Evolutionary conservation across 2,329 filamentous ascomycete genomes (phyloP).

Genomic region (Metarhizium rileyi): DNA sequence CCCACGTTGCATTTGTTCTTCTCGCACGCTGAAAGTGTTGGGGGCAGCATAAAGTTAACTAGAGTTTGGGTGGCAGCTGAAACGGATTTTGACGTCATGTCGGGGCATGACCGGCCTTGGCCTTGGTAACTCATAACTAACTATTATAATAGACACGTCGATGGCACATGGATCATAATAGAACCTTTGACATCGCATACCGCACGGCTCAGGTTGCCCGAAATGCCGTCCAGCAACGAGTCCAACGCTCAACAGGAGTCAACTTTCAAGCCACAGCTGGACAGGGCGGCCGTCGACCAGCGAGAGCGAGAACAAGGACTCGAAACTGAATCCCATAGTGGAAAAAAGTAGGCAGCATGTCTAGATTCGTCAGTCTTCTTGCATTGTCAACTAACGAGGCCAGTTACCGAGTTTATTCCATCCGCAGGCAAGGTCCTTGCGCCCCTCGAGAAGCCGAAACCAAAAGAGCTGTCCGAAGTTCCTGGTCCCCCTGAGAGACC

Average conservation of each 20-base stretch:
- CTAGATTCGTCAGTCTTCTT: neutral
- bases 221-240: constrained; percentile 7
- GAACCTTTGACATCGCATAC: neutral
- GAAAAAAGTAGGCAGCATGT: constrained; percentile 29
- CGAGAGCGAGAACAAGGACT: constrained; percentile 15
- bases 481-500: constrained; percentile 33
- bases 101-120: neutral
- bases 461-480: constrained; percentile 12
- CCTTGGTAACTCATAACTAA: too few relatives aligned
- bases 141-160: too few relatives aligned
- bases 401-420: constrained; percentile 35
- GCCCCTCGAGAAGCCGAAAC: constrained; percentile 17
- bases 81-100: neutral
- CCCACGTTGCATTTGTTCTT: neutral
- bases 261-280: constrained; percentile 35
- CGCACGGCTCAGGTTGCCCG: neutral
- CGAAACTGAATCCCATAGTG: constrained; percentile 26
- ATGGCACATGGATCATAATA: neutral
- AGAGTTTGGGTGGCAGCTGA: too few relatives aligned
- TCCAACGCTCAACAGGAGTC: constrained; percentile 10
- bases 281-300: constrained; percentile 29
- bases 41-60: too few relatives aligned
- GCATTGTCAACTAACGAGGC: neutral
- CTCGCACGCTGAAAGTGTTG: neutral
- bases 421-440: constrained; percentile 32